Evolutionary conservation across 495 filamentous ascomycete genomes (phyloP), one percentile per base, ranked within the genome.

Genomic region (Venustampulla echinocandica): DNA sequence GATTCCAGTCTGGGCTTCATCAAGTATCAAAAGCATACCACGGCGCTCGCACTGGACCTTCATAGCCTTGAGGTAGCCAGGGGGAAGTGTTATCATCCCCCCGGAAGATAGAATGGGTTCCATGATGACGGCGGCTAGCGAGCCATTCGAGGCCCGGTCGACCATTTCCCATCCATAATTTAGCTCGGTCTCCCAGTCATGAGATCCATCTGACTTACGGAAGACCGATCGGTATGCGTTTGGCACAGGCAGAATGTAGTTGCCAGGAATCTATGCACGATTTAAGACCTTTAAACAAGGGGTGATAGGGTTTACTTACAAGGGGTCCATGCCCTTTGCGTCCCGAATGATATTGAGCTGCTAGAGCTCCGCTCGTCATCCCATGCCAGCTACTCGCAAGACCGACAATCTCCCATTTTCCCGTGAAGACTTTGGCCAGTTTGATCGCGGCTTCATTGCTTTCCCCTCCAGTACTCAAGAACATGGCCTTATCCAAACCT

Each of bases 1-100:
- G 70, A 84, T 81, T 0, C 82, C 85, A 52, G 80, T 79, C 81
- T 89, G 87, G 27, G 87, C 75, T 50, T 90, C 85, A 47, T 90
- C 85, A 7, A 84, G 59, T 33, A 87, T 79, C 14, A 86, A 62
- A 3, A 88, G 69, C 1, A 76, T 78, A 20, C 79, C 81, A 46
- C 84, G 67, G 45, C 72, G 71, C n/a, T 74, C 60, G 59, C 82
- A 86, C 2, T 88, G 53, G 2, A 58, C 54, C 56, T 73, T 73
- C 61, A 86, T 74, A 28, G 74, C 76, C 20, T 61, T 56, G 42
- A 86, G 71, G 47, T 87, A 89, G 1, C 80, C 82, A 0, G 65
- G 57, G 1, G 81, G 71, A 10, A 82, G 2, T 74, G 79, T 24
- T 80, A 59, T 2, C 73, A 69, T 24, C 66, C 73, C 20, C 74